Evolutionary conservation across 306 rosid species (phyloP).

Genomic region (Cucurbita ficifolia): DNA sequence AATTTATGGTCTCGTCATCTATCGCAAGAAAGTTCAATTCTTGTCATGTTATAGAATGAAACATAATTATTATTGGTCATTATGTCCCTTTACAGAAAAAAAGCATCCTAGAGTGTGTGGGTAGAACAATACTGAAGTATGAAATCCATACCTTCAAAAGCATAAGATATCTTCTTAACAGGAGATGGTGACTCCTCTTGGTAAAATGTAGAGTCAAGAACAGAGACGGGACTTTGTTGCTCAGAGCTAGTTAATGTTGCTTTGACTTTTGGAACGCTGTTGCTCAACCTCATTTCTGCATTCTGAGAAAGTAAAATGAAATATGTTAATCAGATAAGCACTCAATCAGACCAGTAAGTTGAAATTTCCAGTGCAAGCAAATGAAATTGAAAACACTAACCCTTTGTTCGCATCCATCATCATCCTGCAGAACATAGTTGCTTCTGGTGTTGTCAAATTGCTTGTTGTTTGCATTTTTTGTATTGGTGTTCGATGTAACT

Average conservation of each 20-base stretch:
- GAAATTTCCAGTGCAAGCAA: not conserved
- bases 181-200: constrained; percentile 91
- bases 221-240: constrained; percentile 90
- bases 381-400: constrained; percentile 24
- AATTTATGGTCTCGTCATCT: constrained; percentile 35
- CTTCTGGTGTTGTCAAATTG: constrained; percentile 17
- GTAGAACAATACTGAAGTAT: not conserved
- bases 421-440: constrained; percentile 13
- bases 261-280: constrained; percentile 24
- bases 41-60: not conserved
- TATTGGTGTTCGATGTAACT: constrained; percentile 13
- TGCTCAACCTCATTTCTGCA: constrained; percentile 19
- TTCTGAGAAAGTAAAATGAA: constrained; percentile 26
- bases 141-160: constrained; percentile 34
- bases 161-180: constrained; percentile 47
- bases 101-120: not conserved
- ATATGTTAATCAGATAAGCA: constrained; percentile 9
- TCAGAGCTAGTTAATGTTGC: constrained; percentile 28
- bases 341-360: not conserved
- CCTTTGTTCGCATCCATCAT: constrained; percentile 18
- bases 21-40: constrained; percentile 16
- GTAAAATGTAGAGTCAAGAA: constrained; percentile 75
- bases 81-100: not conserved
- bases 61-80: not conserved
- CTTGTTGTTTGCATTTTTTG: constrained; percentile 24